Percentiles rank a stretch among this genome's conserved stretches.
Conservation (phyloP, 2,329 filamentous ascomycete genomes). For the Ophiocordyceps camponoti-floridani region DNA sequence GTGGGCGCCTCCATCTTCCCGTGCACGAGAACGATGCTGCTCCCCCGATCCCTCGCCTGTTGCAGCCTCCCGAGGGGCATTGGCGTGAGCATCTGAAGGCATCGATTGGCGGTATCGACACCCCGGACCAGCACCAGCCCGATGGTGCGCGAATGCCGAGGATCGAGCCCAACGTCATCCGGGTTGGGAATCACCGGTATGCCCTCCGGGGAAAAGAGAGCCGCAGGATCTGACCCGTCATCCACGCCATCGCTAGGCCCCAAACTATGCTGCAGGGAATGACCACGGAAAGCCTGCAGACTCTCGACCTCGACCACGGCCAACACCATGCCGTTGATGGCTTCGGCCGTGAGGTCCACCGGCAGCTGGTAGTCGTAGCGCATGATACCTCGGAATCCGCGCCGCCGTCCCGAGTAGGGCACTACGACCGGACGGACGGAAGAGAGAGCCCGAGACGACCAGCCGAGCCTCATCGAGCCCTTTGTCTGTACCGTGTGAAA, state of each 20-base stretch:
- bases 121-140: constrained; percentile 54
- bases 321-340: constrained; percentile 53
- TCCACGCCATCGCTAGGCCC: not conserved
- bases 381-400: constrained; percentile 45
- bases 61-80: constrained; percentile 22
- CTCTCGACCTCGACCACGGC: constrained; percentile 46
- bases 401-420: constrained; percentile 29
- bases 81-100: constrained; percentile 50
- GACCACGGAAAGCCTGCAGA: constrained; percentile 24
- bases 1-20: constrained; percentile 51
- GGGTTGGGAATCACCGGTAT: constrained; percentile 45
- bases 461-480: constrained; percentile 14
- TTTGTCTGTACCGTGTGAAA: constrained; percentile 35
- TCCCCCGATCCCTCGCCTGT: constrained; percentile 19
- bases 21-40: constrained; percentile 42
- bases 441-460: constrained; percentile 37
- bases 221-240: not conserved
- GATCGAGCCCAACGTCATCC: constrained; percentile 37
- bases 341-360: constrained; percentile 38
- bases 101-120: constrained; percentile 35
- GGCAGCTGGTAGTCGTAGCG: constrained; percentile 49
- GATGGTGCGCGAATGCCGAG: constrained; percentile 36
- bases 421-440: constrained; percentile 42
- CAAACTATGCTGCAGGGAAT: constrained; percentile 3
- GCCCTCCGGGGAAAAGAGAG: constrained; percentile 21